Percentiles rank a stretch among this genome's conserved stretches.
These are phyloP conservation scores for Nepenthes mirabilis DNA, from an alignment of 148 eudicot species.

Conservation along the genomic window DNA sequence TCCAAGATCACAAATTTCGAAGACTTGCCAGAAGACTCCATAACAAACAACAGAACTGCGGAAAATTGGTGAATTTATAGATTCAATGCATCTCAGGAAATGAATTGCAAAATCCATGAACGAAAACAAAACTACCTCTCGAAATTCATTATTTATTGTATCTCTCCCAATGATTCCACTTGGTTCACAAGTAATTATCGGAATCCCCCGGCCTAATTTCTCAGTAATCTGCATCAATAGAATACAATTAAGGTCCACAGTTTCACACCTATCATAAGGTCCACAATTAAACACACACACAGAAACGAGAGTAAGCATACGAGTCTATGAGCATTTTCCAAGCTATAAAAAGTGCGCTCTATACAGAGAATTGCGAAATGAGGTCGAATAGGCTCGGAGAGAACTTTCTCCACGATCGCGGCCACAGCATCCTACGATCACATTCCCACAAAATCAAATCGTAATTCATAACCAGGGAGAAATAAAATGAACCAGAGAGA, in stretches of 20 bases:
- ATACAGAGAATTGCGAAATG: constrained; percentile 62
- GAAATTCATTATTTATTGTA: constrained; percentile 36
- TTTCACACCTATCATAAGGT: not conserved
- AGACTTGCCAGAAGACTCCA: no score
- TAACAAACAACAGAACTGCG: not conserved
- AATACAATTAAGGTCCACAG: not conserved
- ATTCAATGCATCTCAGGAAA: not conserved
- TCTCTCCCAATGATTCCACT: constrained; percentile 68
- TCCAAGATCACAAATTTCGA: not conserved
- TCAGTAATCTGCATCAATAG: constrained; percentile 29
- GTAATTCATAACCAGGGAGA: not conserved
- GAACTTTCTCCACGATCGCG: constrained; percentile 64
- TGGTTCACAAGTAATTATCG: constrained; percentile 41
- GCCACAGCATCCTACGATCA: constrained; percentile 49
- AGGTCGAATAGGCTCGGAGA: constrained; percentile 68
- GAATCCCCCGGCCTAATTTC: constrained; percentile 45
- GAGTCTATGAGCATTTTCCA: constrained; percentile 36
- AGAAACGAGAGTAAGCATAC: constrained; percentile 18
- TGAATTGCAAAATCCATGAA: not conserved
- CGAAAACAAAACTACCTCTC: constrained; percentile 35
- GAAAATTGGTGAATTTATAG: not conserved
- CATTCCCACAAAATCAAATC: not conserved
- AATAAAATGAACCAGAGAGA: not conserved
- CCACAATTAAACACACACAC: not conserved
- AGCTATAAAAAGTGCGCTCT: constrained; percentile 15